Percentiles rank a stretch among this genome's conserved stretches.
Evolutionary conservation across 257 asterid genomes (phyloP).

Genomic region (Solanum bulbocastanum): DNA sequence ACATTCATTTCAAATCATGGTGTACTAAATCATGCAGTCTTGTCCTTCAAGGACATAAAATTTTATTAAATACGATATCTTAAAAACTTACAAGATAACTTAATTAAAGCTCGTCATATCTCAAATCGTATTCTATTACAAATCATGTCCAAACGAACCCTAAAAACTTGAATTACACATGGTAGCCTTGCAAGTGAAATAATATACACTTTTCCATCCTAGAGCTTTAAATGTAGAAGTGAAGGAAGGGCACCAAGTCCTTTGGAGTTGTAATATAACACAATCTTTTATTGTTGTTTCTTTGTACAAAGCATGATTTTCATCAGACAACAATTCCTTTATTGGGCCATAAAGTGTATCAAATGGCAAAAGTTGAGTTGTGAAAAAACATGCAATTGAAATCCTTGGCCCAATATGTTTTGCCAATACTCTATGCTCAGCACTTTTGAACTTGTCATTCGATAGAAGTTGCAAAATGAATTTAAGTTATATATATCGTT

Average conservation of each 20-base stretch:
- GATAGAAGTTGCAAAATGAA: neutral
- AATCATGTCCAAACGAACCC: neutral
- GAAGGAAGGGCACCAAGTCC: neutral
- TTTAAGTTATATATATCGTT: neutral
- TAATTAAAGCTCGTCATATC: neutral
- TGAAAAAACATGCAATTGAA: conserved; percentile 62
- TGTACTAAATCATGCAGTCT: neutral
- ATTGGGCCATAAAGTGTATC: conserved; percentile 43
- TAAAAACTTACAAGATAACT: neutral
- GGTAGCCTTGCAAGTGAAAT: neutral
- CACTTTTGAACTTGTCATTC: conserved; percentile 5
- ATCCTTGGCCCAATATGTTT: conserved; percentile 38
- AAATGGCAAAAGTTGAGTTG: conserved; percentile 29
- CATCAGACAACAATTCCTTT: conserved; percentile 31
- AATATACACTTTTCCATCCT: neutral
- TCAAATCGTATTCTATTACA: neutral
- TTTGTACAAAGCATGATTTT: conserved; percentile 34
- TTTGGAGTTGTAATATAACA: neutral
- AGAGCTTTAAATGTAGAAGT: neutral
- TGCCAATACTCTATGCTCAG: conserved; percentile 47
- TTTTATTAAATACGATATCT: neutral
- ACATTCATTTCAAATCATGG: neutral
- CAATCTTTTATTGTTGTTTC: conserved; percentile 4
- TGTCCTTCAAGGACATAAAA: neutral
- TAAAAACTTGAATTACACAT: neutral